Conservation (phyloP, 1,284 basidiomycete genomes). For the Cutaneotrichosporon sp. region DNA sequence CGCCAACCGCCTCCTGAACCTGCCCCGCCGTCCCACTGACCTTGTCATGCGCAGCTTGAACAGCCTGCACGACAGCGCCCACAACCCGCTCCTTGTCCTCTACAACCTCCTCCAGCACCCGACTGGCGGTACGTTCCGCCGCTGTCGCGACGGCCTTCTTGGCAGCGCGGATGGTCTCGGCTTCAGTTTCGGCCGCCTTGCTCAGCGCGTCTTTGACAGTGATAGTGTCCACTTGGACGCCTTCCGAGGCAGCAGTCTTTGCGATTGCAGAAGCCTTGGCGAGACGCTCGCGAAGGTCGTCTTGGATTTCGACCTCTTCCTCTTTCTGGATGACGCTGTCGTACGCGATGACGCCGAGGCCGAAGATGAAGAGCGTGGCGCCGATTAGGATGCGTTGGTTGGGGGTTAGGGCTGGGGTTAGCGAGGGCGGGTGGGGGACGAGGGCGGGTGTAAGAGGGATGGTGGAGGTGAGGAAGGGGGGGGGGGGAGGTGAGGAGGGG, state of each 20-base stretch:
- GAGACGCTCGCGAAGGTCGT: slow-evolving; percentile 16
- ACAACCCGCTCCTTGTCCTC: neutral
- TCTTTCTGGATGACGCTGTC: slow-evolving; percentile 11
- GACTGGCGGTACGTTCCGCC: neutral
- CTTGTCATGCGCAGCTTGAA: neutral
- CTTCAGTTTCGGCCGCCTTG: neutral
- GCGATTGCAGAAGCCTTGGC: neutral
- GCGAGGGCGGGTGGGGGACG: neutral
- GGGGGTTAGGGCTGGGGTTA: slow-evolving; percentile 18
- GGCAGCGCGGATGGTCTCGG: neutral
- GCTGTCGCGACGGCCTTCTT: neutral
- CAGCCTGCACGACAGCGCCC: neutral
- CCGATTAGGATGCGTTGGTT: slow-evolving; percentile 21
- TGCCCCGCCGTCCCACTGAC: neutral
- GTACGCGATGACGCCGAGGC: slow-evolving; percentile 8
- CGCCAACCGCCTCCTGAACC: neutral
- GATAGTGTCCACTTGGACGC: neutral
- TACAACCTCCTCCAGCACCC: neutral
- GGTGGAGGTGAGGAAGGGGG: too few species aligned
- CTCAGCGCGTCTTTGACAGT: neutral
- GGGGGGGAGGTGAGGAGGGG: neutral
- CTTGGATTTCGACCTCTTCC: neutral
- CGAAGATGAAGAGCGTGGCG: slow-evolving; percentile 11
- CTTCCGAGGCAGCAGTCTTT: neutral
- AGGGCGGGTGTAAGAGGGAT: neutral